Evolutionary conservation across 2,329 filamentous ascomycete species (phyloP), one percentile per base, ranked within the genome.

Genomic region (Phyllosticta paracitricarpa): DNA sequence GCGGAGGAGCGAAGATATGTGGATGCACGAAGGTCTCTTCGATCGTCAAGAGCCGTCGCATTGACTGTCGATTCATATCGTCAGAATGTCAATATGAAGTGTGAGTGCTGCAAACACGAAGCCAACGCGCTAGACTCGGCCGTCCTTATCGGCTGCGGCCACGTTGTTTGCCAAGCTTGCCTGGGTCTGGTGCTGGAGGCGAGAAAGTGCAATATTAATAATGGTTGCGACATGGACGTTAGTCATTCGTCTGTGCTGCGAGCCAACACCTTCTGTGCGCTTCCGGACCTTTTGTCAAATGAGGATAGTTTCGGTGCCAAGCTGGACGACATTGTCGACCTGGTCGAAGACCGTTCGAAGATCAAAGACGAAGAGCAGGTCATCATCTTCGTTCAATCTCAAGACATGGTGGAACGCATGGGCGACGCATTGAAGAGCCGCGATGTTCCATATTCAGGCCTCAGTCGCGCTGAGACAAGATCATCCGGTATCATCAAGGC

Each of bases 301-400:
- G 26, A 26, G 54, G 60, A 4, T 68, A 58, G 52, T 35, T 59
- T 58, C 24, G 80, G 81, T 17, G 75, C 73, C 40, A 85, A 84
- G 65, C 63, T 83, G 1, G 72, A 77, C 30, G 71, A 72, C 5
- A 69, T 82, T 30, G 67, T 82, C 4, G 63, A 73, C 0, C 68
- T 84, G 2, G 71, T 85, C 25, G 63, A 72, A 7, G 54, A 66
- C 0, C 71, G 81, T 33, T 71, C 71, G 0, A 14, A 25, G 24
- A 51, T 55, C n/a, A 30, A 51, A 3, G 51, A 67, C 0, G 67
- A 73, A 0, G 81, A 86, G n/a, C 77, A 80, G 63, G 78, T 79
- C 0, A 70, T 86, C 7, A 64, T 86, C 1, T 85, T 86, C 66
- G 76, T 83, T 1, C 83, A 85, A 61, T 81, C 77, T 54, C 66